Evolutionary conservation across 495 filamentous ascomycete genomes (phyloP), one percentile per base, ranked within the genome.

Genomic region (Penicillium pancosmium): DNA sequence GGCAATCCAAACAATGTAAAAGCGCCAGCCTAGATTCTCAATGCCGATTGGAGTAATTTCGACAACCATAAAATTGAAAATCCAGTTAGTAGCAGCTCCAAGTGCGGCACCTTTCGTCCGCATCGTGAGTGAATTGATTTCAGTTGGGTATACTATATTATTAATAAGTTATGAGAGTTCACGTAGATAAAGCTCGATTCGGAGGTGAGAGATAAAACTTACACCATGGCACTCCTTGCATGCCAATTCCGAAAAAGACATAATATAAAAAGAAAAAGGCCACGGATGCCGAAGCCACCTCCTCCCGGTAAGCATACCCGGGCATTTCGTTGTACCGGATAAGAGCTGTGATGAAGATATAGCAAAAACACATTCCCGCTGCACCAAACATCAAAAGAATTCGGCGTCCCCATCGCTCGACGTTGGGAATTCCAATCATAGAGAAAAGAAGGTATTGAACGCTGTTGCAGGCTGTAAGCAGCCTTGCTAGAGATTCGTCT

Each of bases 21-120:
- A 61, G 7, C 47, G 49, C 57, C 59, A 72, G 0, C 59, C 52
- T 4, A 74, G 52, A 21, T 61, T 68, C 3, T 64, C 33, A 18
- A 66, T 57, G 0, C 63, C 83, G 23, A 78, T 73, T 0, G 82
- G 84, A 0, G 85, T 88, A 40, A 86, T 81, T 66, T 85, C 78
- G 15, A 87, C 86, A 21, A 87, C 74, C 72, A 83, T 80, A 60
- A 83, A 88, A 61, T 88, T 87, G 66, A 82, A 76, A 54, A 82
- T 75, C 82, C 83, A 84, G 56, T 84, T 83, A 7, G 79, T 81
- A 1, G 79, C 82, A 5, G 83, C 78, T 5, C 72, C 80, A 6
- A 84, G 59, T 0, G 82, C 82, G 0, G 83, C 79, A 0, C 79
- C 83, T 56, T 84, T 82, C 0, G 80, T 81, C 0, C 85, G 72